Evolutionary conservation across 768 basidiomycete species (phyloP), one percentile per base, ranked within the genome.

Genomic region (Ramaria sp.): DNA sequence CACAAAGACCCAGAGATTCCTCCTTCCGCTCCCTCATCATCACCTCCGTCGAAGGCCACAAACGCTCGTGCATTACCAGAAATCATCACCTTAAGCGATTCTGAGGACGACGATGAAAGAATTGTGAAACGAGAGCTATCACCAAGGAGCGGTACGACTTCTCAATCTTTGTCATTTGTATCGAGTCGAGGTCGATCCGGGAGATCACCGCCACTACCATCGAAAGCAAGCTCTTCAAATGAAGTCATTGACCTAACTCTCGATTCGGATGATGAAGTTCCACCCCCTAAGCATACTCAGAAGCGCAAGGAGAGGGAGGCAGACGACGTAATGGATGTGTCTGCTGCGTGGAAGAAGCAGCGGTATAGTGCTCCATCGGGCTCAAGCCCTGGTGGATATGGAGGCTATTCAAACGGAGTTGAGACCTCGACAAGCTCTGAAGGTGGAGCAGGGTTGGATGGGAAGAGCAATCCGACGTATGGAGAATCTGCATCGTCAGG

Each of bases 171-270:
- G 56, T 44, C 64, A 61, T 16, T 50, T 63, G 24, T 50, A 60
- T 69, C 73, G 30, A 67, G 60, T 49, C 63, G 61, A 18, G 61
- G 65, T 56, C 20, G 42, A 32, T 10, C 18, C 16, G 38, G 18
- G 9, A n/a, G 34, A 7, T 16, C 51, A 18, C 42, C 42, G 16
- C 48, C 48, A 16, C 34, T 32, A 16, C 20, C 28, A 13, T 63
- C 62, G 61, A 67, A 58, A 52, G 48, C 64, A 8, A 61, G 60
- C 27, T 68, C 67, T 51, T 63, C 61, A 22, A 68, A 71, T 12
- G 75, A 79, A 59, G 82, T 94, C 42, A 93, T 94, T 59, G 92
- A 95, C 64, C 70, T 95, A 56, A 93, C 92, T 3, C 70, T 83
- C 57, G 87, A 89, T 62, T 80, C 81, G 22, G 85, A 88, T 55